Evolutionary conservation across 495 filamentous ascomycete genomes (phyloP).

Genomic region (Evernia prunastri): DNA sequence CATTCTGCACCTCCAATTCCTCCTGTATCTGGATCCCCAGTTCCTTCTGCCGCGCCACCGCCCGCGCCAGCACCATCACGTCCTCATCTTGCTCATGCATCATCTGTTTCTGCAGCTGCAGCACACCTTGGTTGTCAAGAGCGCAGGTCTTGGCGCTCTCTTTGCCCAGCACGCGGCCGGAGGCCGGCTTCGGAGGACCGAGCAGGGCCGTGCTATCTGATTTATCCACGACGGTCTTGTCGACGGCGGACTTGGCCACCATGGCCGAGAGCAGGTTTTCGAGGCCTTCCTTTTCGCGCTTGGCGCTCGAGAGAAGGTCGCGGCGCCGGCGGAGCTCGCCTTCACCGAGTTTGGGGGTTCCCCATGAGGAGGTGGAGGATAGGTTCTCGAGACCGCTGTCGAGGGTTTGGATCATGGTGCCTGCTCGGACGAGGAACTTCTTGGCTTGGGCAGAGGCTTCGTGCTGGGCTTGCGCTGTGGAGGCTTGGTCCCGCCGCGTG

Average conservation of each 20-base stretch:
- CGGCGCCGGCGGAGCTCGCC: conserved; percentile 79
- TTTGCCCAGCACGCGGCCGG: conserved; percentile 72
- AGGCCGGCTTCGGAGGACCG: conserved; percentile 23
- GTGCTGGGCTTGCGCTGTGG: conserved; percentile 57
- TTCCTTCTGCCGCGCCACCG: conserved; percentile 75
- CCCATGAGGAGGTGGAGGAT: conserved; percentile 29
- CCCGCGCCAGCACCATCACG: conserved; percentile 66
- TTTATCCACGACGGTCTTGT: conserved; percentile 43
- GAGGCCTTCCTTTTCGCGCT: conserved; percentile 78
- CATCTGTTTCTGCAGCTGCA: conserved; percentile 76
- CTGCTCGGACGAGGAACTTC: conserved; percentile 68
- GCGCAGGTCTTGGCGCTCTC: conserved; percentile 87
- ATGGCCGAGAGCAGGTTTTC: conserved; percentile 74
- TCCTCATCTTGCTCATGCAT: conserved; percentile 83
- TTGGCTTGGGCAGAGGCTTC: conserved; percentile 80
- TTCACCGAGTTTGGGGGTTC: conserved; percentile 54
- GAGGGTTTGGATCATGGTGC: conserved; percentile 57
- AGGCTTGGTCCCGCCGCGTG: conserved; percentile 67
- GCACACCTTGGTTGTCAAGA: conserved; percentile 80
- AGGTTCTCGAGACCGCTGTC: conserved; percentile 62
- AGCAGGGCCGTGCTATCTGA: conserved; percentile 53
- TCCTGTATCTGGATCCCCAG: conserved; percentile 78
- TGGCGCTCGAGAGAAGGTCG: conserved; percentile 70
- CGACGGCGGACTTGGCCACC: conserved; percentile 49
- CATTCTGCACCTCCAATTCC: conserved; percentile 79